Base-by-base conservation (phyloP, 140 eudicot species). In the Flaveria floridana region DNA sequence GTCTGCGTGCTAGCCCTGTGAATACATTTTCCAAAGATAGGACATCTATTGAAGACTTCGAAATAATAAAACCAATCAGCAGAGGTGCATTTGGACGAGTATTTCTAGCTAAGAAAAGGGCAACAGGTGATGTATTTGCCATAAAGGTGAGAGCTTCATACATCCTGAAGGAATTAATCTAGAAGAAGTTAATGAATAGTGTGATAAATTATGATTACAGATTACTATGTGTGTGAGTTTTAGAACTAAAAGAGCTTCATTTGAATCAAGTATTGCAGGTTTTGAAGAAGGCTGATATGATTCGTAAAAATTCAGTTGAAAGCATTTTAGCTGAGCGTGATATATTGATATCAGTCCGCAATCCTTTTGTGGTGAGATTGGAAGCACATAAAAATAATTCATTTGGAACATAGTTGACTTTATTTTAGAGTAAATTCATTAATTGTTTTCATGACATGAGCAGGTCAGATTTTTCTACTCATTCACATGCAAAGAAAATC, bases 1-100 rank as follows among this genome's bases (percentile, higher is more conserved):
- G 96, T 86, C 76, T 91, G 74, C 96, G 96, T 55, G 92, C 96
- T 67, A 91, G 99, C 80, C 99, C 99, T 48, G 81, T 90, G n/a
- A 91, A 85, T 80, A 81, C 94, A 21, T 80, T 86, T 59, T 84
- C 95, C 52, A 95, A 91, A 84, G 99, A 88, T 70, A 77, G 99
- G 51, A 95, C 99, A 70, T 85, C 97, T 21, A 95, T 95, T 65
- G 97, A 95, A 83, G 99, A 95, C 87, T 95, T 95, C 84, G 99
- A 95, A 86, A 95, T 95, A 52, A 95, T 95, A 61, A 95, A 89
- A 82, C 99, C 99, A 77, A 90, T 95, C 59, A 95, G 99, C 79
- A 85, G 99, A 81, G 99, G 99, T 42, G 99, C 99, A 47, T 95
- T 85, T 87, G 99, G 99, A 59, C 86, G 99, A 56, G 99, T 95